A percentile compares a stretch with the other conserved stretches of the same genome.
phyloP scores from a whole-genome alignment of 345 rosid genomes.

The Euclidium syriacum region DNA sequence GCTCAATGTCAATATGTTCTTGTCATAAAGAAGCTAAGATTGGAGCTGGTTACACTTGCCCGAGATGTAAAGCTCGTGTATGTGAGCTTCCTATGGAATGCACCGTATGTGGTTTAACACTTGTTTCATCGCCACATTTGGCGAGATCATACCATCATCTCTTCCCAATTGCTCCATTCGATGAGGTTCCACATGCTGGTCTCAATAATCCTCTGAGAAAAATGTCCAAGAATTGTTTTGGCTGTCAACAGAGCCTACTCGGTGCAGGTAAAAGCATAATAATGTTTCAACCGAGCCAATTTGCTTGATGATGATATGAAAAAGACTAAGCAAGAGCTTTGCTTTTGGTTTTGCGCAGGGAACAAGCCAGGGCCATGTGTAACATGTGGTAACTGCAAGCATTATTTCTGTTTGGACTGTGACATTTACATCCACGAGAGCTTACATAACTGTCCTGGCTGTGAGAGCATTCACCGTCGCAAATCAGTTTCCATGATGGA shows the following conservation, averaged over 20 bases:
- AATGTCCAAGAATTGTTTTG: slow-evolving; percentile 57
- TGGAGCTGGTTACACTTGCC: slow-evolving; percentile 82
- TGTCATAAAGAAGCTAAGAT: slow-evolving; percentile 89
- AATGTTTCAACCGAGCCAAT: background rate
- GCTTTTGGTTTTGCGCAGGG: slow-evolving; percentile 38
- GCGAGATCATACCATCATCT: slow-evolving; percentile 97
- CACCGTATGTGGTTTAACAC: slow-evolving; percentile 76
- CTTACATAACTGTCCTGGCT: slow-evolving; percentile 80
- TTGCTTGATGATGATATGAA: background rate
- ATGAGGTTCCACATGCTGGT: slow-evolving; percentile 45
- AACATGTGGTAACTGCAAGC: slow-evolving; percentile 64
- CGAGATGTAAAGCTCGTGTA: slow-evolving; percentile 86
- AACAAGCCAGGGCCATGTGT: slow-evolving; percentile 49
- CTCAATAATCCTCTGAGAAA: slow-evolving; percentile 34
- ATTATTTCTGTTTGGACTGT: slow-evolving; percentile 79
- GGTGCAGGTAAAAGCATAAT: slow-evolving; percentile 39
- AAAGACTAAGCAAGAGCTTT: background rate
- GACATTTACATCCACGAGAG: slow-evolving; percentile 90
- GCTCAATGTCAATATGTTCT: slow-evolving; percentile 73
- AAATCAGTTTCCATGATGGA: slow-evolving; percentile 28
- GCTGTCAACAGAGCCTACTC: slow-evolving; percentile 73
- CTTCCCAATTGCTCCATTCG: slow-evolving; percentile 82
- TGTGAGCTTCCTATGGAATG: slow-evolving; percentile 94
- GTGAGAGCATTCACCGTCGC: slow-evolving; percentile 48
- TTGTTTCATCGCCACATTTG: slow-evolving; percentile 92